phyloP scores from a whole-genome alignment of 2,329 filamentous ascomycete genomes.

The Xylariaceae sp. region DNA sequence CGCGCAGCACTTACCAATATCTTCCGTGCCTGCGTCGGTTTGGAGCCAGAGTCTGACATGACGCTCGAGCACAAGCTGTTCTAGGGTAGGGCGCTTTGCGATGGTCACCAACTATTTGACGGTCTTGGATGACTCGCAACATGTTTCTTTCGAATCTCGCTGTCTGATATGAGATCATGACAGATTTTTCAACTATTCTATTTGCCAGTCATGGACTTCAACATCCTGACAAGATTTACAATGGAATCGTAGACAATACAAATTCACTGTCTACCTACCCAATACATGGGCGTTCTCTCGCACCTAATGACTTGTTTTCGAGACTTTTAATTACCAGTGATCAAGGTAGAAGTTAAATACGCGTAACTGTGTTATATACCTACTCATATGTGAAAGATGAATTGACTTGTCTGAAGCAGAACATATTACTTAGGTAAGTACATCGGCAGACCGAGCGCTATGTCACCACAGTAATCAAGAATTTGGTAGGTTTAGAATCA shows the following conservation, averaged over 20 bases:
- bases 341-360: no score
- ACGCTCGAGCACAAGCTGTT: slow-evolving; percentile 98
- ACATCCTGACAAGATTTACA: slow-evolving; percentile 12
- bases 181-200: slow-evolving; percentile 12
- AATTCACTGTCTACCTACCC: not conserved
- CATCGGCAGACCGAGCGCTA: no score
- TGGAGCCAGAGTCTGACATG: slow-evolving; percentile 98
- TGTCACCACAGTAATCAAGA: no score
- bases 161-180: not conserved
- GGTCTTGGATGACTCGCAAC: no score
- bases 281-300: not conserved
- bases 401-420: no score
- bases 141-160: slow-evolving; percentile 10
- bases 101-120: not conserved
- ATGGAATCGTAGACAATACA: slow-evolving; percentile 2
- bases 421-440: no score
- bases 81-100: slow-evolving; percentile 37
- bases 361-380: no score
- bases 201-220: slow-evolving; percentile 11
- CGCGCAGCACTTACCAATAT: slow-evolving; percentile 93
- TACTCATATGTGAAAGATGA: no score
- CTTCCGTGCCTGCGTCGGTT: slow-evolving; percentile 93
- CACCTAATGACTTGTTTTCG: no score
- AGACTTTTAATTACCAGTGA: no score
- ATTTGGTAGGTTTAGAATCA: no score